Evolutionary conservation across 371 early-diverging fungal genomes (phyloP).

Genomic region (Syncephalastrum monosporum): DNA sequence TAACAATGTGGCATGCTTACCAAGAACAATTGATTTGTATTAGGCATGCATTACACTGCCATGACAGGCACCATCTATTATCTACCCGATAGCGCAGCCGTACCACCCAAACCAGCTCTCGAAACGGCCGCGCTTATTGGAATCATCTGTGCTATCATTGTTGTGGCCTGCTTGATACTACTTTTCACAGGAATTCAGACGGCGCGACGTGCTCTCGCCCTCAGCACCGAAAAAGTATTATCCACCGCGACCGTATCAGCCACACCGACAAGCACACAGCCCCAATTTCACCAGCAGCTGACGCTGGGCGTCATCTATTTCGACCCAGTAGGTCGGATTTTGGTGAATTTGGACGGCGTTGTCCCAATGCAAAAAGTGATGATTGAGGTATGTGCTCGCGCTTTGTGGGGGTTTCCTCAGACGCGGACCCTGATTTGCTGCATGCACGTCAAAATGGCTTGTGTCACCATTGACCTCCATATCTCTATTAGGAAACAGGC

Average conservation of each 20-base stretch:
- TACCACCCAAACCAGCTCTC: constrained; percentile 29
- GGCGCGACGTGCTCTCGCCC: neutral
- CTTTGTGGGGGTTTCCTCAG: neutral
- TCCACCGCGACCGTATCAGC: too few species aligned
- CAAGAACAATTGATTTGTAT: neutral
- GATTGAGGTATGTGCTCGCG: constrained; percentile 9
- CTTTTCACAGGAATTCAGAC: constrained; percentile 18
- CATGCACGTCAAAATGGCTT: too few species aligned
- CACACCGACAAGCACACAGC: too few species aligned
- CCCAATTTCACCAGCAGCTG: constrained; percentile 9
- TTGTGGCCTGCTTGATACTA: constrained; percentile 28
- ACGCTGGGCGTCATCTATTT: constrained; percentile 36
- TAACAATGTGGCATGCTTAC: neutral
- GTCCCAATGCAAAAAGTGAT: constrained; percentile 34
- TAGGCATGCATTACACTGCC: constrained; percentile 50
- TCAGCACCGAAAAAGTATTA: constrained; percentile 8
- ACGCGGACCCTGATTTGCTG: too few species aligned
- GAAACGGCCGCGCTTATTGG: constrained; percentile 33
- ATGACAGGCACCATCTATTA: constrained; percentile 41
- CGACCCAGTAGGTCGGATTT: constrained; percentile 35
- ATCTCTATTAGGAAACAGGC: neutral
- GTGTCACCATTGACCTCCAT: too few species aligned
- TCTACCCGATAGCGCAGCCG: constrained; percentile 5
- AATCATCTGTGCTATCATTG: constrained; percentile 37
- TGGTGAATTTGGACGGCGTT: constrained; percentile 42